phyloP scores from a whole-genome alignment of 805 yeast species.

The Myxozyma vanderwaltii region DNA sequence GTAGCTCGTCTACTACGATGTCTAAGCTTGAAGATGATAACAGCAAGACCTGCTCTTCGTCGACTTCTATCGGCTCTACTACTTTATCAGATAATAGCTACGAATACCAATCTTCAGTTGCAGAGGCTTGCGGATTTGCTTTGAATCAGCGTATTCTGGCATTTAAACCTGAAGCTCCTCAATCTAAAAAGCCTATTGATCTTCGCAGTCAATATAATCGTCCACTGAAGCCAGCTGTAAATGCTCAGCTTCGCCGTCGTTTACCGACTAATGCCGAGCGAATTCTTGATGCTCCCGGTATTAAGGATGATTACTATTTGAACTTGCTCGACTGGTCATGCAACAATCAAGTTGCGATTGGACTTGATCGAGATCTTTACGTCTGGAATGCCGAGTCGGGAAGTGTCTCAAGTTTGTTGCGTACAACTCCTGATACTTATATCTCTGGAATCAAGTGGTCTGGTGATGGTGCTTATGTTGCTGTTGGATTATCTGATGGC shows the following conservation, averaged over 20 bases:
- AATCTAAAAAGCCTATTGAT: slow-evolving; percentile 45
- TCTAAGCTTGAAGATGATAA: slow-evolving; percentile 43
- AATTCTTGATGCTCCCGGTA: slow-evolving; percentile 94
- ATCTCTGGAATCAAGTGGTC: slow-evolving; percentile 87
- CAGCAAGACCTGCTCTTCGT: slow-evolving; percentile 41
- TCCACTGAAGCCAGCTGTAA: slow-evolving; percentile 41
- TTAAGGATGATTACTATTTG: slow-evolving; percentile 87
- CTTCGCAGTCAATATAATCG: slow-evolving; percentile 43
- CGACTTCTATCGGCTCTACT: not conserved
- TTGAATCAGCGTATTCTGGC: slow-evolving; percentile 80
- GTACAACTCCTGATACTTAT: slow-evolving; percentile 50
- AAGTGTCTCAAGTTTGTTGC: slow-evolving; percentile 67
- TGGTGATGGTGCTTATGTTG: slow-evolving; percentile 80
- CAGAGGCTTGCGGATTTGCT: slow-evolving; percentile 90
- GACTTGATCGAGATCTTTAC: slow-evolving; percentile 78
- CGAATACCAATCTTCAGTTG: slow-evolving; percentile 55
- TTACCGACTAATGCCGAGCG: slow-evolving; percentile 88
- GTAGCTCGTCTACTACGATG: slow-evolving; percentile 52
- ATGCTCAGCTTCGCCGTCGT: slow-evolving; percentile 50
- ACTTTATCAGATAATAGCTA: not conserved
- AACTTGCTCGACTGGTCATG: slow-evolving; percentile 86
- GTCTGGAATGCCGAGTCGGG: slow-evolving; percentile 92
- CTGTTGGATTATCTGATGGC: slow-evolving; percentile 84
- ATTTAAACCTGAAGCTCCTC: slow-evolving; percentile 81
- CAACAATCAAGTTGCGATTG: slow-evolving; percentile 81